Base-by-base conservation (phyloP, 495 filamentous ascomycete genomes). In the Penicillium diatomitis region DNA sequence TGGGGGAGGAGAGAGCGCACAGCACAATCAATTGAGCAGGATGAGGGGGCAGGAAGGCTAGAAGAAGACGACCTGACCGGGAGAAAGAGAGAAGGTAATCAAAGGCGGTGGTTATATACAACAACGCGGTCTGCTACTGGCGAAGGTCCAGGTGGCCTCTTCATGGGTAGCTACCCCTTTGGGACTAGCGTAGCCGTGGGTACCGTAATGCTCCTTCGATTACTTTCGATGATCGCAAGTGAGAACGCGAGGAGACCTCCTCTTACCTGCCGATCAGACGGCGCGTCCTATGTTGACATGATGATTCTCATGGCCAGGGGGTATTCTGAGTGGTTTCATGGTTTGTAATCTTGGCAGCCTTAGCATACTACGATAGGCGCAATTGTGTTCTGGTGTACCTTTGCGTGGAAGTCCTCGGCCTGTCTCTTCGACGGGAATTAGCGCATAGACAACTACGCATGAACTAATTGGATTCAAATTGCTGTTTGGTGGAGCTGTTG, bases 81-180 rank as follows among this genome's bases (percentile, higher is more conserved):
- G 20, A 8, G 34, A 8, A 44, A 32, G 60, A 62, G 57, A 57
- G 62, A 56, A 54, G 35, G 20, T 20, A 20, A 20, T 20, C 20
- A 20, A 47, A 58, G 62, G 53, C 51, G 54, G 48, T 54, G 55
- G 63, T 64, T 66, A 66, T 69, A 69, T 67, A 66, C 51, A 52
- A 54, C 53, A 52, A 44, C 32, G 41, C 31, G 41, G 41, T 20
- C 20, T 20, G 20, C 20, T 20, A 44, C 41, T 44, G 41, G 41
- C 41, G 41, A 44, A 44, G 56, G 65, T 66, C 65, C 64, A 72
- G 67, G 69, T 72, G 70, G 68, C 69, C 69, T 72, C 67, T 72
- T 72, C 64, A 47, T 53, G 49, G 20, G 45, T 46, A 52, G 52
- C 51, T 51, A 56, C 60, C 60, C 54, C 58, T 68, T 65, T 34